Percentiles rank a stretch among this genome's conserved stretches.
Evolutionary conservation across 305 asterid genomes (phyloP).

Genomic region (Fraxinus paxiana): DNA sequence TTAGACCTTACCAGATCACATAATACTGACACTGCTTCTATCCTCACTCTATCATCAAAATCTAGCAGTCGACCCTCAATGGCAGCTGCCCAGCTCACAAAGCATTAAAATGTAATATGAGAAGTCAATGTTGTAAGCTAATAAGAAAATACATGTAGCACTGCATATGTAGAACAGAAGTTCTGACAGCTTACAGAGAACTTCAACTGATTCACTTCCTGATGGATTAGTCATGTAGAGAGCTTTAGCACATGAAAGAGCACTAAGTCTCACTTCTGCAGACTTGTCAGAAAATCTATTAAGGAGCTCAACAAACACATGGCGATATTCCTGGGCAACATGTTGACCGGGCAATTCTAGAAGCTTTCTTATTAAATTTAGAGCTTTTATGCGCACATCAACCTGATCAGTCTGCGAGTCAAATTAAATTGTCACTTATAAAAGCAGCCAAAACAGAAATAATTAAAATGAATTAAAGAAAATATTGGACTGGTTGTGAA

Average conservation of each 20-base stretch:
- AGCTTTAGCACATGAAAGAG: constrained; percentile 74
- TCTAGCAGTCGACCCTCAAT: constrained; percentile 49
- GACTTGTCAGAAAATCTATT: constrained; percentile 82
- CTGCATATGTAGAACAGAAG: constrained; percentile 21
- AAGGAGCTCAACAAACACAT: constrained; percentile 55
- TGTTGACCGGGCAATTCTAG: constrained; percentile 57
- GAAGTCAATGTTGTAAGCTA: constrained; percentile 18
- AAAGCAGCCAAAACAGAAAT: constrained; percentile 26
- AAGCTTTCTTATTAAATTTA: constrained; percentile 57
- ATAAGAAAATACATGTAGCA: constrained; percentile 9
- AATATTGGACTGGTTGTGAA: neutral
- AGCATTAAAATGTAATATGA: constrained; percentile 10
- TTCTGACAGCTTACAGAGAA: constrained; percentile 55
- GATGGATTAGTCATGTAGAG: constrained; percentile 50
- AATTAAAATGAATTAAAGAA: neutral
- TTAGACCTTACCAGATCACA: constrained; percentile 66
- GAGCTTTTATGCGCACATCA: constrained; percentile 88
- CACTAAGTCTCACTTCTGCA: constrained; percentile 71
- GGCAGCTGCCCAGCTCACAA: constrained; percentile 51
- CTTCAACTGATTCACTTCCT: constrained; percentile 53
- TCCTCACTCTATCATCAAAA: constrained; percentile 55
- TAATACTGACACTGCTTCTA: constrained; percentile 40
- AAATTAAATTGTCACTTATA: constrained; percentile 24
- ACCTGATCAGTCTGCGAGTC: constrained; percentile 88
- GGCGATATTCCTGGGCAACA: constrained; percentile 53